phyloP scores from a whole-genome alignment of 78 protist genomes.

The Dictyostelium brefeldianum region DNA sequence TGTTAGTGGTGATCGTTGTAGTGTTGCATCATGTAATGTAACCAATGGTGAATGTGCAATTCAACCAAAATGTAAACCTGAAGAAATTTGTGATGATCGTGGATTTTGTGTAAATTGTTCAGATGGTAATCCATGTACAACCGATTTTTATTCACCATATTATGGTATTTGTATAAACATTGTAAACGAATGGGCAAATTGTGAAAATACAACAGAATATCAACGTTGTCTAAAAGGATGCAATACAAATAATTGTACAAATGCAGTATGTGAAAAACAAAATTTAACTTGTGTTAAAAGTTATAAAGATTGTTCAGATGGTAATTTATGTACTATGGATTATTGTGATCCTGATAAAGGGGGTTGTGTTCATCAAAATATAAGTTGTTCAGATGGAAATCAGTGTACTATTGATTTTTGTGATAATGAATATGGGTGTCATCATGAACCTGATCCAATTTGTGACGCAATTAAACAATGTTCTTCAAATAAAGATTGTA shows the following conservation, averaged over 20 bases:
- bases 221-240: slow-evolving; percentile 1
- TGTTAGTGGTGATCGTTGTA: slow-evolving; percentile 24
- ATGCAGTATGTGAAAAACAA: slow-evolving; percentile 11
- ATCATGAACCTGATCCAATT: slow-evolving; percentile 3
- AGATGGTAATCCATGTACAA: slow-evolving; percentile 22
- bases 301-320: slow-evolving; percentile 38
- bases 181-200: neutral
- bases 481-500: neutral
- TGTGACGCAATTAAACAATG: neutral
- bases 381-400: slow-evolving; percentile 35
- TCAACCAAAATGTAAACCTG: neutral
- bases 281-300: neutral
- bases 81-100: slow-evolving; percentile 11
- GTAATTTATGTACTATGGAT: slow-evolving; percentile 40
- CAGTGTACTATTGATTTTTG: slow-evolving; percentile 46
- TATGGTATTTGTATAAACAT: slow-evolving; percentile 31
- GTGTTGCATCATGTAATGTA: neutral
- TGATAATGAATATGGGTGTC: slow-evolving; percentile 20
- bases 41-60: slow-evolving; percentile 1
- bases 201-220: slow-evolving; percentile 43
- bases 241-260: slow-evolving; percentile 13
- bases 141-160: slow-evolving; percentile 34
- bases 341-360: neutral
- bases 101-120: slow-evolving; percentile 8
- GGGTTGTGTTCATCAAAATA: neutral